Base-by-base conservation (phyloP, 129 eudicot species). In the Solidago caesia region DNA sequence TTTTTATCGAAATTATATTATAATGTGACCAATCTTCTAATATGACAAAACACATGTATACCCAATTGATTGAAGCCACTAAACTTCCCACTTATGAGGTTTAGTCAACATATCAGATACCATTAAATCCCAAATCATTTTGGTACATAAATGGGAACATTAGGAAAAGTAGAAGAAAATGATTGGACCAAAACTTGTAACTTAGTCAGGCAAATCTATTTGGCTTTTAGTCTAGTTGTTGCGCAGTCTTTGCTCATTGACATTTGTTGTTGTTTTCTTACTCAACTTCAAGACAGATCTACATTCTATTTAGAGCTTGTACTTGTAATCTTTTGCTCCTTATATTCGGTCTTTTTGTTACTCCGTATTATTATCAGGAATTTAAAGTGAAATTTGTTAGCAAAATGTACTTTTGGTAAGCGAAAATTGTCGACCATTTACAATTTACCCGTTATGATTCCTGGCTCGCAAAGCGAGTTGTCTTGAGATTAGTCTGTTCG, bases 231-330 rank as follows among this genome's bases (percentile, higher is more conserved):
- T 44, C 58, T 59, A 67, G 46, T 57, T 61, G 15, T 7, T 61
- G 60, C 21, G 77, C 70, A 45, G 57, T 60, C 60, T 62, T 27
- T 44, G 33, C n/a, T 4, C 60, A 73, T 61, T 76, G 49, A 76
- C 80, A 67, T 76, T 57, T 57, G 39, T 15, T 67, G 48, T 44
- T 67, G 68, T 13, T 66, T 66, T 76, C 59, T 67, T 56, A 67
- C 68, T 47, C 52, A 75, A 41, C 26, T 59, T 33, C 8, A 29
- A 73, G 62, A 51, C 39, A 65, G 21, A 21, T 0, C 21, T 21
- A 21, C 45, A 55, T 64, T 51, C 51, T 41, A 11, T 64, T 56
- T 65, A 44, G 55, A 66, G 48, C 5, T 55, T 55, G 29, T 53
- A 56, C 45, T 33, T 55, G 45, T 53, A 56, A 27, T 33, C 55